Evolutionary conservation across 1,284 basidiomycete species (phyloP).

Genomic region (Ustilago trichophora): DNA sequence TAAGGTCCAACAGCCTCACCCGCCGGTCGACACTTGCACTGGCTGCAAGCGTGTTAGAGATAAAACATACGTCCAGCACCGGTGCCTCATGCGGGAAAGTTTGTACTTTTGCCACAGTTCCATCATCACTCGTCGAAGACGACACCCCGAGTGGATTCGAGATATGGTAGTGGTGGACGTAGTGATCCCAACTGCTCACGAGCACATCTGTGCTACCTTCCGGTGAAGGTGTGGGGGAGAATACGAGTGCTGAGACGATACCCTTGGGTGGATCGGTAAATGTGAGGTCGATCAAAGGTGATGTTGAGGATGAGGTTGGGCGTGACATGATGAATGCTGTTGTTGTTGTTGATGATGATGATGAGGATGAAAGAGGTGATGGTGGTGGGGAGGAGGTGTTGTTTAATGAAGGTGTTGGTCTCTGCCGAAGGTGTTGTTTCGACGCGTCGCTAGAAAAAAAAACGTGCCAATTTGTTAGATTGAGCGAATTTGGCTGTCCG

Average conservation of each 20-base stretch:
- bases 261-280: conserved; percentile 35
- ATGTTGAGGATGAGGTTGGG: conserved; percentile 24
- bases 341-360: conserved; percentile 2
- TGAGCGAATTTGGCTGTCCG: too few species aligned
- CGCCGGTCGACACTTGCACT: conserved; percentile 58
- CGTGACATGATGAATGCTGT: conserved; percentile 5
- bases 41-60: conserved; percentile 51
- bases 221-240: conserved; percentile 23
- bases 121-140: neutral
- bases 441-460: conserved; percentile 7
- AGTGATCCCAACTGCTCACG: conserved; percentile 59
- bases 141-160: conserved; percentile 12
- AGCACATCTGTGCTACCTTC: conserved; percentile 33
- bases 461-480: too few species aligned
- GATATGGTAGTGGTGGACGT: conserved; percentile 60
- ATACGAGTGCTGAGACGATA: conserved; percentile 46
- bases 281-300: conserved; percentile 8
- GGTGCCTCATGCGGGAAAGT: conserved; percentile 59
- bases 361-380: neutral
- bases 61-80: conserved; percentile 62
- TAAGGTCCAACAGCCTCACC: conserved; percentile 55
- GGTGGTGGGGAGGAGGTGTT: neutral
- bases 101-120: conserved; percentile 29
- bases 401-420: too few species aligned
- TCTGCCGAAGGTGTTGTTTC: too few species aligned